These are phyloP conservation scores for Medicago ruthenica DNA, from an alignment of 306 rosid species.

Conservation along the genomic window DNA sequence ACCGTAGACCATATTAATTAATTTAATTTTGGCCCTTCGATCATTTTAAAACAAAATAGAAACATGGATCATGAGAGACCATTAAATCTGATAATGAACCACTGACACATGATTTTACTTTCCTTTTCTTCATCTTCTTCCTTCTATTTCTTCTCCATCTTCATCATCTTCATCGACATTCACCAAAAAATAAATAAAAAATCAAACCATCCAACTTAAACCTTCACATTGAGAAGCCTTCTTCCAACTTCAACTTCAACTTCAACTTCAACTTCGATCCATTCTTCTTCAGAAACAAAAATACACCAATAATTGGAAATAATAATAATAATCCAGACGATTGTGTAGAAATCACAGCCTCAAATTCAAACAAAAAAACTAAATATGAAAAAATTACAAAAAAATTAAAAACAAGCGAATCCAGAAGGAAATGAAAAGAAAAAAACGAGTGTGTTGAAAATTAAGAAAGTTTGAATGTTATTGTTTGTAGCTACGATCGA, in stretches of 20 bases:
- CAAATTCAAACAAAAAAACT: slow-evolving; percentile 15
- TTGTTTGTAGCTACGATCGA: slow-evolving; percentile 54
- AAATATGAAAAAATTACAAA: neutral
- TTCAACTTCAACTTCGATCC: slow-evolving; percentile 57
- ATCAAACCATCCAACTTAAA: slow-evolving; percentile 58
- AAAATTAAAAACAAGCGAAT: slow-evolving; percentile 25
- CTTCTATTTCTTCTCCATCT: too few species aligned
- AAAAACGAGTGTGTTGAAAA: slow-evolving; percentile 4
- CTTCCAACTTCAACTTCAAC: slow-evolving; percentile 49
- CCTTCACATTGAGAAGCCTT: slow-evolving; percentile 51
- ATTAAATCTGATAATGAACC: too few species aligned
- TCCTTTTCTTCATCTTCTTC: too few species aligned
- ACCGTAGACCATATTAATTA: too few species aligned
- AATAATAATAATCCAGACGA: slow-evolving; percentile 54
- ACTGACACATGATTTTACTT: too few species aligned
- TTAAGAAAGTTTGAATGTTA: slow-evolving; percentile 40
- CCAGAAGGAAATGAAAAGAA: neutral
- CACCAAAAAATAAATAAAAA: neutral
- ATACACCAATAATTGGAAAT: slow-evolving; percentile 33
- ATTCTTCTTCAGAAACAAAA: slow-evolving; percentile 41
- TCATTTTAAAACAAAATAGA: too few species aligned
- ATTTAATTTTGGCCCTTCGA: too few species aligned
- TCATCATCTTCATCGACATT: too few species aligned
- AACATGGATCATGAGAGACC: too few species aligned
- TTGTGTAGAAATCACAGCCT: slow-evolving; percentile 50